Evolutionary conservation across 306 rosid genomes (phyloP).

Genomic region (Dalbergia oliveri): DNA sequence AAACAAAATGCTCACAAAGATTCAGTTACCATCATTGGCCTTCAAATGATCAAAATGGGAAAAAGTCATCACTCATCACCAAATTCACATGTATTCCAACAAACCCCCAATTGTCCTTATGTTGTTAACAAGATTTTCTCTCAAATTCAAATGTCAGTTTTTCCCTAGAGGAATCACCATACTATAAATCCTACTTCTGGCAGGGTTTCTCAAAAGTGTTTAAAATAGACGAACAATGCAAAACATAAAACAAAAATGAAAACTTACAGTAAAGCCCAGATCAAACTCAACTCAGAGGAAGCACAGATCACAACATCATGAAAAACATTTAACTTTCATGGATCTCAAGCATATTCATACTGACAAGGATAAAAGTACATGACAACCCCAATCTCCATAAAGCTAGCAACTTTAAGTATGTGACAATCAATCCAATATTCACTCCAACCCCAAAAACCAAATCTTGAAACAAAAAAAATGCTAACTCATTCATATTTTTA

Average conservation of each 20-base stretch:
- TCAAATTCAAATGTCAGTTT: neutral
- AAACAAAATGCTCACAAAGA: slow-evolving; percentile 20
- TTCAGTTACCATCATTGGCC: slow-evolving; percentile 13
- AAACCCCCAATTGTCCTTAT: slow-evolving; percentile 10
- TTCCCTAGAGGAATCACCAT: neutral
- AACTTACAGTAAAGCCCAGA: neutral
- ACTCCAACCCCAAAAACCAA: neutral
- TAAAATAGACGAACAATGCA: neutral
- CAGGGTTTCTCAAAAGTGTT: neutral
- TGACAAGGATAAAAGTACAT: neutral
- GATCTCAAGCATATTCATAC: slow-evolving; percentile 29
- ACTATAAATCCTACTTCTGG: neutral
- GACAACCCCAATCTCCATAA: slow-evolving; percentile 11
- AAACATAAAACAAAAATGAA: neutral
- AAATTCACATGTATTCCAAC: slow-evolving; percentile 13
- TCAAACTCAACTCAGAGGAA: neutral
- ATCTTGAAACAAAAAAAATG: neutral
- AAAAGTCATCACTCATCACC: slow-evolving; percentile 19
- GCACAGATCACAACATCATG: slow-evolving; percentile 24
- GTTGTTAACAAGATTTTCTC: neutral
- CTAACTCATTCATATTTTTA: slow-evolving; percentile 18
- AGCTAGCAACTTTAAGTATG: slow-evolving; percentile 15
- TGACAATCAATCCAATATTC: neutral
- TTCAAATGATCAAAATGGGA: slow-evolving; percentile 11
- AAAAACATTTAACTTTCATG: slow-evolving; percentile 33